These are phyloP conservation scores for Globisporangium alternatum DNA, from an alignment of 352 stramenopile genomes.

Conservation along the genomic window DNA sequence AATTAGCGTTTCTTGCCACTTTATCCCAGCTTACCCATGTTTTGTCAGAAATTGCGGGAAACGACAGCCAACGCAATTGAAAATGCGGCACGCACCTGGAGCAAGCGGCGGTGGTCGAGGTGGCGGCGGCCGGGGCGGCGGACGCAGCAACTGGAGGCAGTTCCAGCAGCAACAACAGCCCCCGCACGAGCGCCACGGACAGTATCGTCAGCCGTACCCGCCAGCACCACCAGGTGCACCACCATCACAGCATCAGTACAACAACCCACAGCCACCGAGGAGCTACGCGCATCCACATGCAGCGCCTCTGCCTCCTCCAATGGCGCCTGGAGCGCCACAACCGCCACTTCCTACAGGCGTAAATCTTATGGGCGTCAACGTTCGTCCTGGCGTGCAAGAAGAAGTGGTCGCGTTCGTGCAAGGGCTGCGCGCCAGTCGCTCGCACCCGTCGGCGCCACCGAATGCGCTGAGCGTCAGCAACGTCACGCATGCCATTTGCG, in stretches of 20 bases:
- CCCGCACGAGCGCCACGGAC: conserved; percentile 2
- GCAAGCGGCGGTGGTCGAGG: conserved; percentile 13
- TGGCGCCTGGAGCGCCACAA: neutral
- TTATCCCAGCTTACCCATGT: neutral
- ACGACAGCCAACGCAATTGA: conserved; percentile 10
- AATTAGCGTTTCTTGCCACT: neutral
- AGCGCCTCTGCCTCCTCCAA: conserved; percentile 6
- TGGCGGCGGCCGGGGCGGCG: neutral
- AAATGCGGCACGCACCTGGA: conserved; percentile 15
- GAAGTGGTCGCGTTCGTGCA: conserved; percentile 67
- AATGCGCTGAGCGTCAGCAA: conserved; percentile 53
- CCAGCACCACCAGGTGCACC: neutral
- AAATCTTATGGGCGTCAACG: neutral
- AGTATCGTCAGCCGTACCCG: conserved; percentile 7
- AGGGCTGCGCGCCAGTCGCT: conserved; percentile 44
- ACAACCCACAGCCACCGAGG: neutral
- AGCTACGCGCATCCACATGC: conserved; percentile 11
- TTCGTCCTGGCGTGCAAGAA: conserved; percentile 26
- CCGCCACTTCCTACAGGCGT: neutral
- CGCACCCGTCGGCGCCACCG: conserved; percentile 39
- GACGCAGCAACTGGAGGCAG: conserved; percentile 26
- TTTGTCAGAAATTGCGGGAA: conserved; percentile 4
- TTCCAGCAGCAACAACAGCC: conserved; percentile 34
- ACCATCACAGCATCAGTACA: conserved; percentile 16
- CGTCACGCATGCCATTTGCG: conserved; percentile 52